phyloP scores from a whole-genome alignment of 805 yeast species.

The Komagataella ulmi region DNA sequence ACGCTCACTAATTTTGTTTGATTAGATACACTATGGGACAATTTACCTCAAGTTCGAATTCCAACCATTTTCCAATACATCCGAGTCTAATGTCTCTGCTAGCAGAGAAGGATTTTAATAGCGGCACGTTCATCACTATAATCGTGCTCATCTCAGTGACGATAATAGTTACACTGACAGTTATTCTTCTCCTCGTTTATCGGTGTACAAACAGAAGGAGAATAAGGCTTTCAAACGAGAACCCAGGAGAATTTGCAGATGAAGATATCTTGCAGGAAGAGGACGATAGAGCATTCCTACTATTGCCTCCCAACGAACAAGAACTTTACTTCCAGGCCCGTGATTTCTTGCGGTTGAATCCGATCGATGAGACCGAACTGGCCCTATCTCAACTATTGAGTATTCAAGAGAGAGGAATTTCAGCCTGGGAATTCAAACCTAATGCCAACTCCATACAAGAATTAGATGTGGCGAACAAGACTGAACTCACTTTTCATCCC shows the following conservation, averaged over 20 bases:
- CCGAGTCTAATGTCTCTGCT: background rate
- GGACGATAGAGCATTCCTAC: constrained; percentile 40
- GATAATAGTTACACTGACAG: constrained; percentile 7
- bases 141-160: constrained; percentile 13
- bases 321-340: constrained; percentile 56
- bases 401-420: constrained; percentile 79
- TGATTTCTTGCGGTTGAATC: constrained; percentile 29
- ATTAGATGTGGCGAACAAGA: constrained; percentile 49
- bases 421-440: constrained; percentile 79
- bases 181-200: constrained; percentile 7
- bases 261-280: constrained; percentile 45
- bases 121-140: constrained; percentile 6
- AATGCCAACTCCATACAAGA: constrained; percentile 41
- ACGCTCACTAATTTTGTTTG: background rate
- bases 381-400: constrained; percentile 43
- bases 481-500: constrained; percentile 43
- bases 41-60: background rate
- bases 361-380: constrained; percentile 18
- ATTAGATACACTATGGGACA: background rate
- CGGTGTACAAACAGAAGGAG: constrained; percentile 4
- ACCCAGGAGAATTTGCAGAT: constrained; percentile 53
- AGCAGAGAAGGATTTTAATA: background rate
- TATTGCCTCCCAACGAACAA: constrained; percentile 55
- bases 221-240: constrained; percentile 16
- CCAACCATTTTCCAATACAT: background rate